These are phyloP conservation scores for Cadophora sp. DNA, from an alignment of 2,329 filamentous ascomycete genomes.

Conservation along the genomic window DNA sequence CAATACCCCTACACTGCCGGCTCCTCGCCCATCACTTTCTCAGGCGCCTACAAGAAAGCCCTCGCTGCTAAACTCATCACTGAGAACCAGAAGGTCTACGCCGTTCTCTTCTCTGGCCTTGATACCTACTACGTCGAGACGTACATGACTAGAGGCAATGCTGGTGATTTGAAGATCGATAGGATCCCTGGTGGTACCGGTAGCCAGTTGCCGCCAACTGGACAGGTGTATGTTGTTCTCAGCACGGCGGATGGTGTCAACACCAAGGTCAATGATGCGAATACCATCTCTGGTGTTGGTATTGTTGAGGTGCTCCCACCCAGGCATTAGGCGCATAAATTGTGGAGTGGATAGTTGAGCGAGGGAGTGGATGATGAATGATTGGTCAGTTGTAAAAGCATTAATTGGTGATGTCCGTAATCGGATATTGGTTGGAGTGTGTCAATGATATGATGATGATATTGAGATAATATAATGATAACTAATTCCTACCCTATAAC, in stretches of 20 bases:
- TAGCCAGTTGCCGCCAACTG: conserved; percentile 36
- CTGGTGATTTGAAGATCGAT: conserved; percentile 36
- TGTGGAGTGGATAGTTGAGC: too few species aligned
- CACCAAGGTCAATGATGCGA: conserved; percentile 46
- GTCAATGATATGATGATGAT: conserved; percentile 2
- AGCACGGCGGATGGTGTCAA: conserved; percentile 46
- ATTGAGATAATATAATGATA: conserved; percentile 12
- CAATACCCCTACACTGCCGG: conserved; percentile 38
- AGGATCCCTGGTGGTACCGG: conserved; percentile 29
- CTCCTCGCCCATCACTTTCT: conserved; percentile 35
- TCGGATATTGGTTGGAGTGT: too few species aligned
- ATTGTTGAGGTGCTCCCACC: conserved; percentile 45
- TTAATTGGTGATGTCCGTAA: not conserved
- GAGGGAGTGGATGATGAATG: too few species aligned
- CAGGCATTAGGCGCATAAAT: conserved; percentile 7
- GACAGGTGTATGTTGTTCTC: conserved; percentile 52
- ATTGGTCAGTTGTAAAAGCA: not conserved
- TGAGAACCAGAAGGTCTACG: conserved; percentile 33
- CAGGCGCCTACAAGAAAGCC: conserved; percentile 37
- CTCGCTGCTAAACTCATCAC: conserved; percentile 24
- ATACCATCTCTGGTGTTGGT: conserved; percentile 49
- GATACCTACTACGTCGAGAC: conserved; percentile 40
- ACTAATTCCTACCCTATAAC: not conserved
- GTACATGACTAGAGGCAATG: conserved; percentile 28
- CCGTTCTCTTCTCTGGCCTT: conserved; percentile 41